phyloP scores from a whole-genome alignment of 352 stramenopile genomes.

The Globisporangium cederbergense region DNA sequence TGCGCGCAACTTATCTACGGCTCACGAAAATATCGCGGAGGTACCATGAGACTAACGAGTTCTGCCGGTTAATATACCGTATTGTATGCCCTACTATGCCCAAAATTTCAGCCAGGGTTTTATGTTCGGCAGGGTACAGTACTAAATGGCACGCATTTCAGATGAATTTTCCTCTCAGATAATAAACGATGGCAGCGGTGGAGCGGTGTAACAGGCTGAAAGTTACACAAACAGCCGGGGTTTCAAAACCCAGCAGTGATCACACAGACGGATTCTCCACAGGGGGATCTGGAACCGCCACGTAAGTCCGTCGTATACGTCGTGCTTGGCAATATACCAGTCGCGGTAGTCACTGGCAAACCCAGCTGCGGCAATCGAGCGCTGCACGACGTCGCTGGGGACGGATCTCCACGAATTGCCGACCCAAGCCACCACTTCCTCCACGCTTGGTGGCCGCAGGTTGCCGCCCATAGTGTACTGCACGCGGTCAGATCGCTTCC shows the following conservation, averaged over 20 bases:
- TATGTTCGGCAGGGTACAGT: slow-evolving; percentile 3
- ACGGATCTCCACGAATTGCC: slow-evolving; percentile 9
- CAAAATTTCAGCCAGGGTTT: slow-evolving; percentile 3
- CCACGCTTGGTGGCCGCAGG: slow-evolving; percentile 5
- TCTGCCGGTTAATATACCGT: slow-evolving; percentile 4
- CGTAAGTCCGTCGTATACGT: slow-evolving; percentile 15
- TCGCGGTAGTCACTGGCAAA: slow-evolving; percentile 11
- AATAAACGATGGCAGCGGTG: slow-evolving; percentile 7
- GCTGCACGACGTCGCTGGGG: slow-evolving; percentile 15
- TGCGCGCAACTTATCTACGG: too few relatives aligned
- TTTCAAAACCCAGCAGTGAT: slow-evolving; percentile 4
- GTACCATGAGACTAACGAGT: background rate
- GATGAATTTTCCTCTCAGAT: background rate
- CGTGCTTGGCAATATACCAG: slow-evolving; percentile 21
- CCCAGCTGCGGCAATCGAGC: slow-evolving; percentile 3
- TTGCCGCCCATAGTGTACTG: slow-evolving; percentile 7
- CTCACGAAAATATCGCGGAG: too few relatives aligned
- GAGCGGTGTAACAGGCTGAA: slow-evolving; percentile 3
- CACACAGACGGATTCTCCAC: background rate
- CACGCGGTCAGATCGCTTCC: background rate
- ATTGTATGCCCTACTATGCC: background rate
- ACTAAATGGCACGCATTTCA: slow-evolving; percentile 4
- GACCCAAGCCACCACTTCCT: slow-evolving; percentile 12
- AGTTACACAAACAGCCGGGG: slow-evolving; percentile 1
- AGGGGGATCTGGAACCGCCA: slow-evolving; percentile 1